Evolutionary conservation across 345 rosid genomes (phyloP).

Genomic region (Gossypium bickii): DNA sequence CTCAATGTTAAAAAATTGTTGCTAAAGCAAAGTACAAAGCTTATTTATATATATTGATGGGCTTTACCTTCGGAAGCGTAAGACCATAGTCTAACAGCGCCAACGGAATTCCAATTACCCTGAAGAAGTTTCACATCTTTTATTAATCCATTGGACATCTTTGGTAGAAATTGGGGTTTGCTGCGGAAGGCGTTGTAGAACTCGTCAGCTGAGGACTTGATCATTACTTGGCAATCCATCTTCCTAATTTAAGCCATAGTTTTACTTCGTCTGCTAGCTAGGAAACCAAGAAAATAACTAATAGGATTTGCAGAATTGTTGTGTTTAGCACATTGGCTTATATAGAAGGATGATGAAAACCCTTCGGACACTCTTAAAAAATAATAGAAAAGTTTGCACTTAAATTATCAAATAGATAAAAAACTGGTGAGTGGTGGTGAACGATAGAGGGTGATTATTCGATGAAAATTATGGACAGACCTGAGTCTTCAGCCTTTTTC

Average conservation of each 20-base stretch:
- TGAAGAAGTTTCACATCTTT: neutral
- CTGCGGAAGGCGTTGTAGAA: neutral
- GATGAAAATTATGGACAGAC: neutral
- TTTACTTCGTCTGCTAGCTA: neutral
- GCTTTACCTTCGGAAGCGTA: neutral
- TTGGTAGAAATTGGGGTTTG: neutral
- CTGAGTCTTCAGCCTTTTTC: neutral
- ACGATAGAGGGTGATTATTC: neutral
- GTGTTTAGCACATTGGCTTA: neutral
- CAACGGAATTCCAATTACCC: neutral
- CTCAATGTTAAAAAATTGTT: no score
- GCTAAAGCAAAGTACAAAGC: neutral
- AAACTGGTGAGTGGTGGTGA: neutral
- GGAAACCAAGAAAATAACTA: neutral
- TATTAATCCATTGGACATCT: neutral
- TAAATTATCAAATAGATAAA: neutral
- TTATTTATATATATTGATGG: neutral
- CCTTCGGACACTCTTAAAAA: neutral
- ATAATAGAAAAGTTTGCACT: neutral
- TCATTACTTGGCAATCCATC: neutral
- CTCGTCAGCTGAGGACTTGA: neutral
- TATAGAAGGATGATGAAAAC: neutral
- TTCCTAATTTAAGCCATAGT: constrained; percentile 3
- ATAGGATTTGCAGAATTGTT: neutral
- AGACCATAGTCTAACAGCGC: neutral